These are phyloP conservation scores for Darksidea phi DNA, from an alignment of 495 filamentous ascomycete genomes.

Conservation along the genomic window DNA sequence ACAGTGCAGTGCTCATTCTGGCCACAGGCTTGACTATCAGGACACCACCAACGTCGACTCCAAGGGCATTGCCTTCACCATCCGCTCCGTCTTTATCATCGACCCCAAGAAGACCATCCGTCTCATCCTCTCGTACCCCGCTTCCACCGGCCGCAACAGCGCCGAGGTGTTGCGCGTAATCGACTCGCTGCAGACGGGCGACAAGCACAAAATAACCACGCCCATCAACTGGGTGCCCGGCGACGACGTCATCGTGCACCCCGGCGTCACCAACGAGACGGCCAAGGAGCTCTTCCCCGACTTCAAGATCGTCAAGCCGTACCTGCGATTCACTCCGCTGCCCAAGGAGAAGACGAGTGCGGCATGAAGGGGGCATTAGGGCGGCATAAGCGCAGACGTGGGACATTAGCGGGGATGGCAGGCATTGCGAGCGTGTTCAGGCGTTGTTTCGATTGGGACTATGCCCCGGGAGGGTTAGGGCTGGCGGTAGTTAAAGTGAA, in stretches of 20 bases:
- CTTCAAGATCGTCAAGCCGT: constrained; percentile 92
- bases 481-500: constrained; percentile 7
- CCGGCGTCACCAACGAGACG: constrained; percentile 78
- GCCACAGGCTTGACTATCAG: constrained; percentile 74
- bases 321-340: constrained; percentile 52
- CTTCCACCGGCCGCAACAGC: constrained; percentile 94
- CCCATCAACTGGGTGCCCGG: constrained; percentile 45
- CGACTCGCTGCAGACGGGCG: constrained; percentile 94
- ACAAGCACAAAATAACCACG: constrained; percentile 94
- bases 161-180: constrained; percentile 93
- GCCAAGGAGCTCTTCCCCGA: constrained; percentile 87
- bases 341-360: constrained; percentile 46
- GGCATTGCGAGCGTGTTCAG: constrained; percentile 10
- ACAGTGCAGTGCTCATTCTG: constrained; percentile 2
- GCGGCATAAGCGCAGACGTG: constrained; percentile 23
- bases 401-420: not conserved
- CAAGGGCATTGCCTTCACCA: constrained; percentile 97
- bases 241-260: constrained; percentile 89
- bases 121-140: constrained; percentile 92
- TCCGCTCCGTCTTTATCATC: constrained; percentile 98
- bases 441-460: constrained; percentile 5
- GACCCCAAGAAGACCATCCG: constrained; percentile 98
- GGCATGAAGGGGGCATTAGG: too few species aligned
- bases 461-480: constrained; percentile 2
- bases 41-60: constrained; percentile 84